phyloP scores from a whole-genome alignment of 352 stramenopile genomes.

The Vaucheria bursata region DNA sequence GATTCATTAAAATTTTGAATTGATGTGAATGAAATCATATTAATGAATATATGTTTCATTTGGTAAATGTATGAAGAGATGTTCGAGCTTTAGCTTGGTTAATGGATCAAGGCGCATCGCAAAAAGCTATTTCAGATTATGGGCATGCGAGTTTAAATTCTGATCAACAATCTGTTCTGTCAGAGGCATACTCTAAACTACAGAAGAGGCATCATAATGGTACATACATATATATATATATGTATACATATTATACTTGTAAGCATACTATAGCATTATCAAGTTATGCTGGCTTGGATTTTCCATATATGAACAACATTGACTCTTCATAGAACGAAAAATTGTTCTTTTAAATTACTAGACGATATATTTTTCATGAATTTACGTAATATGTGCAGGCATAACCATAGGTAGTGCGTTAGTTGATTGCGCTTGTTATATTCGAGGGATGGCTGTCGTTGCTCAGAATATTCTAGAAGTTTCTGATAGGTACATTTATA shows the following conservation, averaged over 20 bases:
- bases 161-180: conserved; percentile 13
- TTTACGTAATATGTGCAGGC: too few relatives aligned
- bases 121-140: conserved; percentile 42
- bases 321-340: too few relatives aligned
- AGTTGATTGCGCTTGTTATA: conserved; percentile 34
- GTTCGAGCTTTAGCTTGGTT: conserved; percentile 42
- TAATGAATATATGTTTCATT: too few relatives aligned
- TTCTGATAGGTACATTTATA: conserved; percentile 36
- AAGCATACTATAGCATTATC: too few relatives aligned
- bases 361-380: too few relatives aligned
- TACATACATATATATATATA: background rate
- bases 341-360: too few relatives aligned
- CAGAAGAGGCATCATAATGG: conserved; percentile 6
- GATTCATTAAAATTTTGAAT: too few relatives aligned
- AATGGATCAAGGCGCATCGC: conserved; percentile 45
- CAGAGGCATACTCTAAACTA: conserved; percentile 14
- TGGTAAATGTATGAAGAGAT: conserved; percentile 22
- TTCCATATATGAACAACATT: too few relatives aligned
- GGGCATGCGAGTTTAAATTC: conserved; percentile 11
- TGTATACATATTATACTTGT: too few relatives aligned
- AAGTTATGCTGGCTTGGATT: too few relatives aligned
- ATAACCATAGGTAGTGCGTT: conserved; percentile 25
- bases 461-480: conserved; percentile 49
- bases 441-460: conserved; percentile 33
- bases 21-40: too few relatives aligned